Evolutionary conservation across 768 basidiomycete genomes (phyloP).

Genomic region (Roridomyces roridus): DNA sequence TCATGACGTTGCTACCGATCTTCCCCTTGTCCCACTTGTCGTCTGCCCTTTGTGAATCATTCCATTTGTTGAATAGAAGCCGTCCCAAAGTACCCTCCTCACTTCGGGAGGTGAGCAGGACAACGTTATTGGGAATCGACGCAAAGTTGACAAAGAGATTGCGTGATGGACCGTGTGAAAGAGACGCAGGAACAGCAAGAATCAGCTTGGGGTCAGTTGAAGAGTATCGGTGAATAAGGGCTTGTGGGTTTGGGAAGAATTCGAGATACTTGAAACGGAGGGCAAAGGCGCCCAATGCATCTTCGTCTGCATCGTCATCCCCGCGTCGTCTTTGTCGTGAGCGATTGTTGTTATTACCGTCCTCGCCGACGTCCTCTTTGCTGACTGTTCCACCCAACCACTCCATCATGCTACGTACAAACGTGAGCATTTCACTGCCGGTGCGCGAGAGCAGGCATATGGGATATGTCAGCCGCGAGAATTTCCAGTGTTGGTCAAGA

Average conservation of each 20-base stretch:
- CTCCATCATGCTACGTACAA: conserved; percentile 97
- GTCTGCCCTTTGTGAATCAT: conserved; percentile 76
- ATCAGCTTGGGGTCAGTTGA: conserved; percentile 92
- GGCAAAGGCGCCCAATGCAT: conserved; percentile 83
- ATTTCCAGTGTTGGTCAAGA: conserved; percentile 97
- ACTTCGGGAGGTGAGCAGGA: conserved; percentile 81
- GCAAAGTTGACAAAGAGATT: conserved; percentile 88
- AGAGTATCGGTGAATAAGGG: conserved; percentile 81
- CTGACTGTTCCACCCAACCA: conserved; percentile 97
- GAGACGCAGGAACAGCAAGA: conserved; percentile 88
- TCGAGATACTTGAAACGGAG: conserved; percentile 95
- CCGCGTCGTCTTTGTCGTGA: conserved; percentile 60
- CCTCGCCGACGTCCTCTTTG: conserved; percentile 90
- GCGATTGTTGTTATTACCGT: conserved; percentile 61
- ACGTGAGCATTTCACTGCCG: conserved; percentile 91
- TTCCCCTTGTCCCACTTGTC: conserved; percentile 90
- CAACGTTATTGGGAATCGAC: conserved; percentile 79
- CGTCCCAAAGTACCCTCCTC: conserved; percentile 84
- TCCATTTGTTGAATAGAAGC: conserved; percentile 87
- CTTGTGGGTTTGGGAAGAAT: conserved; percentile 85
- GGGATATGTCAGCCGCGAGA: conserved; percentile 80
- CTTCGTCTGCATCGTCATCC: conserved; percentile 80
- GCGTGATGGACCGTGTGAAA: conserved; percentile 92
- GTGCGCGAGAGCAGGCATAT: conserved; percentile 94
- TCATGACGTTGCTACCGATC: conserved; percentile 85